Percentiles rank a stretch among this genome's conserved stretches.
These are phyloP conservation scores for Tolypocladium paradoxum DNA, from an alignment of 2,329 filamentous ascomycete species.

Conservation along the genomic window DNA sequence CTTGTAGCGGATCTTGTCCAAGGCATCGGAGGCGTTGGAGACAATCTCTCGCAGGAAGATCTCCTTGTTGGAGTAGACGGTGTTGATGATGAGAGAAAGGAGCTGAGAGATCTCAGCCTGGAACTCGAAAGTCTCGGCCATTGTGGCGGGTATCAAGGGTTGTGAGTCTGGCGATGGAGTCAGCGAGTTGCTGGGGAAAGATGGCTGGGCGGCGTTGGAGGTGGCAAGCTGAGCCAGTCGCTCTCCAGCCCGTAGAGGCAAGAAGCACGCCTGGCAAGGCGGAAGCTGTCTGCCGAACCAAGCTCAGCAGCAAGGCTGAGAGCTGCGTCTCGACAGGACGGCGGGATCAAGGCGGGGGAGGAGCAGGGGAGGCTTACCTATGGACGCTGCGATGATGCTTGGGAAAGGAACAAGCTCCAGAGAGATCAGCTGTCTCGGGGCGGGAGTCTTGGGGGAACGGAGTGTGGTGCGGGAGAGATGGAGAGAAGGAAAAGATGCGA, in stretches of 20 bases:
- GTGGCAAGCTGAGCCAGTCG: no score
- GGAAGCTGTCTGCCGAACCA: not conserved
- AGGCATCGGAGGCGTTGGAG: constrained; percentile 96
- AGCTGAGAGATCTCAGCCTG: constrained; percentile 99
- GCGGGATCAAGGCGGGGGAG: not conserved
- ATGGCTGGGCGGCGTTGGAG: not conserved
- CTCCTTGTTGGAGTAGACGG: constrained; percentile 99
- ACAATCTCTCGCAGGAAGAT: constrained; percentile 98
- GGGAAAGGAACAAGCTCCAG: constrained; percentile 3
- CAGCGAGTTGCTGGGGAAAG: not conserved
- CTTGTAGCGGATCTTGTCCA: constrained; percentile 99
- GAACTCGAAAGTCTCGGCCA: constrained; percentile 99
- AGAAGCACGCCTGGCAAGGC: not conserved
- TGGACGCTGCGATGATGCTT: constrained; percentile 7
- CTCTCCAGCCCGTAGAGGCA: no score
- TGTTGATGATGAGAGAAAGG: constrained; percentile 99
- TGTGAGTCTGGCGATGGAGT: constrained; percentile 6
- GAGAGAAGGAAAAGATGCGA: constrained; percentile 11
- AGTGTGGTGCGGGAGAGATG: constrained; percentile 10
- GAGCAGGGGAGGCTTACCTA: constrained; percentile 9
- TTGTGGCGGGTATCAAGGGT: constrained; percentile 44
- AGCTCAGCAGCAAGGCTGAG: not conserved
- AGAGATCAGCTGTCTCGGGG: constrained; percentile 6
- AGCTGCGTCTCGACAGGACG: no score
- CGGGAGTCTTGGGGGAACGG: constrained; percentile 4